These are phyloP conservation scores for Orychophragmus violaceus DNA, from an alignment of 345 rosid genomes.

Conservation along the genomic window DNA sequence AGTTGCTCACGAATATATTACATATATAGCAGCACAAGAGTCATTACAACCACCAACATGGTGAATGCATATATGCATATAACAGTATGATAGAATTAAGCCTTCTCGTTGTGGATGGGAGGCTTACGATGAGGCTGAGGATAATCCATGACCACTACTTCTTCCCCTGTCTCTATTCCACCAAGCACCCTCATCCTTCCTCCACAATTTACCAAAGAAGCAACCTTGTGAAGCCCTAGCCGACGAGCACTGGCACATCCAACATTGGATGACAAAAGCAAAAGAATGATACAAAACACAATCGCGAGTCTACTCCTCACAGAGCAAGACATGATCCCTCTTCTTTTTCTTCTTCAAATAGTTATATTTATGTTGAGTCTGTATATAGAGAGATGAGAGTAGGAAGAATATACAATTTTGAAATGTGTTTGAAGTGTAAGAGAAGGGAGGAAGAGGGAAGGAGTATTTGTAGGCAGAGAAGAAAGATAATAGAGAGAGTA, in stretches of 20 bases:
- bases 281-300: conserved; percentile 14
- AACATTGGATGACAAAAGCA: conserved; percentile 25
- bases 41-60: conserved; percentile 32
- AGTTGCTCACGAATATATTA: neutral
- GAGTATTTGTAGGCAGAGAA: conserved; percentile 28
- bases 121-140: conserved; percentile 87
- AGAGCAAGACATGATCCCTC: conserved; percentile 24
- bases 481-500: conserved; percentile 5
- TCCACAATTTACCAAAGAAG: conserved; percentile 4
- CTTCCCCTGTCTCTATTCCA: conserved; percentile 32
- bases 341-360: neutral
- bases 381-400: neutral
- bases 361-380: neutral
- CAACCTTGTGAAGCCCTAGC: conserved; percentile 9
- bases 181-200: conserved; percentile 8
- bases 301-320: neutral
- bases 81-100: conserved; percentile 22
- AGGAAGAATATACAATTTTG: neutral
- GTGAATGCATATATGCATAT: conserved; percentile 32
- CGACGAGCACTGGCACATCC: conserved; percentile 14
- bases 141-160: conserved; percentile 65
- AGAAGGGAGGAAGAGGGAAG: conserved; percentile 21
- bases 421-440: conserved; percentile 4
- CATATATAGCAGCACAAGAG: conserved; percentile 11
- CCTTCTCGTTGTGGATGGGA: conserved; percentile 83